Evolutionary conservation across 1,284 basidiomycete species (phyloP), one percentile per base, ranked within the genome.

Genomic region (Salmacisia buchloeana): DNA sequence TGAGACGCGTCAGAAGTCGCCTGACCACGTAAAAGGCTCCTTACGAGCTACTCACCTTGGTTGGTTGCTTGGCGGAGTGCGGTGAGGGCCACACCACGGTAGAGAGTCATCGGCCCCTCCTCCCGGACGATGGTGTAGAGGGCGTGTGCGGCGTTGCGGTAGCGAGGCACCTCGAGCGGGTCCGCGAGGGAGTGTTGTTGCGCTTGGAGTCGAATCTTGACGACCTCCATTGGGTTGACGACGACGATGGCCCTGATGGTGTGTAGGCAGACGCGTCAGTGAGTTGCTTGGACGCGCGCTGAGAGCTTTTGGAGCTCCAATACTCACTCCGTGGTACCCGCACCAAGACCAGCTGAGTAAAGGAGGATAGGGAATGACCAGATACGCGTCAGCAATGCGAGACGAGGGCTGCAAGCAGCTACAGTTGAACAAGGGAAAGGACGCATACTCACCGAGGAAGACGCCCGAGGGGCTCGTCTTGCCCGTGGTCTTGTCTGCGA

Each of bases 141-240:
- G 0, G 94, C 94, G 82, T 98, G 94, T 0, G 89, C 93, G 21
- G 94, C 94, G 82, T 97, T 98, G 43, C 94, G 86, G 83, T 98
- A 98, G 77, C 91, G 86, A 1, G 96, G 96, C 35, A 87, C 84
- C 79, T 98, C 94, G 61, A 96, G 83, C 41, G 94, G 96, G 81
- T 99, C 94, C 10, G 94, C 92, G 64, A 99, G 85, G 39, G 94
- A 97, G 82, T 98, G 94, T 80, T 92, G 90, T 80, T 98, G 96
- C 6, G 96, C 94, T 82, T 99, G 94, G 73, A 99, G 83, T 62
- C 96, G 88, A 79, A 99, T 98, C 84, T 98, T 99, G 79, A 98
- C 92, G 46, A 98, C 94, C 80, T 99, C 94, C 94, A 99, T 98
- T 0, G 94, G 94, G 63, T 91, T 96, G 12, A 98, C 94, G 41